Conservation (phyloP, 2,329 filamentous ascomycete species). For the Colletotrichum simmondsii region DNA sequence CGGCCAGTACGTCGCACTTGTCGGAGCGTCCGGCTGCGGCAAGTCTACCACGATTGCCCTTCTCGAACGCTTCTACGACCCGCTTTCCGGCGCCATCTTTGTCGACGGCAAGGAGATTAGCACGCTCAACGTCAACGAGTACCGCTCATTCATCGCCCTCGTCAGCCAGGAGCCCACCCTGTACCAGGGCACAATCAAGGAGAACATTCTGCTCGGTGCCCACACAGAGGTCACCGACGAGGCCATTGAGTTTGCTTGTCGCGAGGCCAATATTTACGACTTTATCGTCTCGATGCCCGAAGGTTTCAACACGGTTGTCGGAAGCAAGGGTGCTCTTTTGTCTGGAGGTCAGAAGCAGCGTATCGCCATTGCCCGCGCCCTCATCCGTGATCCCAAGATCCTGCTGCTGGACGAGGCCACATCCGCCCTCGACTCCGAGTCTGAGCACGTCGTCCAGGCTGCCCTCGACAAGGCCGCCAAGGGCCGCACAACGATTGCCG, state of each 20-base stretch:
- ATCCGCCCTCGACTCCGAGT: slow-evolving; percentile 79
- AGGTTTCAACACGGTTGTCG: slow-evolving; percentile 86
- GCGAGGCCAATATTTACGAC: slow-evolving; percentile 92
- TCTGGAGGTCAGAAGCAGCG: slow-evolving; percentile 96
- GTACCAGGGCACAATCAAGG: slow-evolving; percentile 90
- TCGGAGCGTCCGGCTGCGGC: slow-evolving; percentile 93
- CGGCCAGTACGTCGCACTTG: slow-evolving; percentile 87
- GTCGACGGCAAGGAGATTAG: slow-evolving; percentile 88
- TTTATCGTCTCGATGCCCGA: slow-evolving; percentile 89
- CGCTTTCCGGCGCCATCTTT: slow-evolving; percentile 80
- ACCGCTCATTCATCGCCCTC: slow-evolving; percentile 84
- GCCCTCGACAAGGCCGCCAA: slow-evolving; percentile 85
- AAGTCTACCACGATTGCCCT: slow-evolving; percentile 95
- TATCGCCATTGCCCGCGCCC: slow-evolving; percentile 89
- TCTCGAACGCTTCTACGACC: slow-evolving; percentile 94
- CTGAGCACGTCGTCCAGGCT: slow-evolving; percentile 82
- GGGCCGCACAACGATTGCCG: slow-evolving; percentile 90
- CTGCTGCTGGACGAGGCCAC: slow-evolving; percentile 87
- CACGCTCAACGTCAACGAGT: slow-evolving; percentile 84
- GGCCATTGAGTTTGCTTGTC: slow-evolving; percentile 80
- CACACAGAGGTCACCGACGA: slow-evolving; percentile 76
- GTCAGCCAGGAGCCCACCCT: slow-evolving; percentile 95
- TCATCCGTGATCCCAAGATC: slow-evolving; percentile 91
- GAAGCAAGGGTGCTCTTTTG: slow-evolving; percentile 85
- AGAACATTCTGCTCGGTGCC: slow-evolving; percentile 88